Base-by-base conservation (phyloP, 805 yeast species). In the Yamadazyma insecticola region DNA sequence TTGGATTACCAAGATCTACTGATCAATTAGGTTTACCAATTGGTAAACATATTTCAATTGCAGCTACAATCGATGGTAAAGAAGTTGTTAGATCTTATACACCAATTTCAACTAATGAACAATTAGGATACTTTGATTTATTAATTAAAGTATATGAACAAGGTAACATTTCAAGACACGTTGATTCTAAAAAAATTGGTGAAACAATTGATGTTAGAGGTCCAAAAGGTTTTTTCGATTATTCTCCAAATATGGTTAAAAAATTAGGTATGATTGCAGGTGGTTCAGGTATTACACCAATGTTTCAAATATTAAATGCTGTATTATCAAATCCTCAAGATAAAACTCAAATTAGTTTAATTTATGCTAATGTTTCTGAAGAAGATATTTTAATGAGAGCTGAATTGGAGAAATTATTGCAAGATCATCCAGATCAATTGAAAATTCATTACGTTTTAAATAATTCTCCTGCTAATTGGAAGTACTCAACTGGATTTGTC, bases 261-360 rank as follows among this genome's bases (percentile, higher is more conserved):
- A 70, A 73, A 38, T 70, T 89, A 37, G 87, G 82, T 33, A 89
- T 89, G 97, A 78, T 90, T 44, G 95, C 96, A 24, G 97, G 97
- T 45, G 97, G 97, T 51, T 86, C 97, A 22, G 97, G 97, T 56
- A 82, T 88, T 50, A 82, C 96, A 6, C 96, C 96, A 55, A 88
- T 88, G 96, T 86, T 78, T 60, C 96, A 88, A 67, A 80, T 88
- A 45, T 77, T 89, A 45, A 82, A 84, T 46, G 84, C 94, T 10
- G 80, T 89, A 44, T 78, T 78, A 47, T 63, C 67, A 35, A 77
- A 89, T 54, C 90, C 94, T 15, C 63, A 70, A 12, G 97, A 90
- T 60, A 71, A 68, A 29, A 89, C 97, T 37, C 73, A 78, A 50
- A 76, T 87, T 41, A 66, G 73, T 32, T 69, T 89, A 46, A 55